phyloP scores from a whole-genome alignment of 2,329 filamentous ascomycete species.

The Claviceps humidiphila region DNA sequence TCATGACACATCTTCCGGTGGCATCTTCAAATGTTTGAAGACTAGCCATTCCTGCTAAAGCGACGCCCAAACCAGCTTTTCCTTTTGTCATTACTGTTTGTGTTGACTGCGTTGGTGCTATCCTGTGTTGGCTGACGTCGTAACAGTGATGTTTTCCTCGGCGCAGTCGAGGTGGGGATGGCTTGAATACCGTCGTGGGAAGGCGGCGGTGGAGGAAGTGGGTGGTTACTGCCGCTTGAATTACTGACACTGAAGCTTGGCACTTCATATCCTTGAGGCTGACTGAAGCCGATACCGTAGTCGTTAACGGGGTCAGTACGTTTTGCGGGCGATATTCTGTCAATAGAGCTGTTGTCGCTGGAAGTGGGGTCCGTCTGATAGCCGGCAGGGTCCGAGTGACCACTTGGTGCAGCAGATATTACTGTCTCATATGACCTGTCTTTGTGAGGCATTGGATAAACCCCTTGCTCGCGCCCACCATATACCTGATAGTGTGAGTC shows the following conservation, averaged over 20 bases:
- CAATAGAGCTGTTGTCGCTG: constrained; percentile 85
- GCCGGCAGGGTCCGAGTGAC: constrained; percentile 60
- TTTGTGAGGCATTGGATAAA: constrained; percentile 47
- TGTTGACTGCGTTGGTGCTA: not conserved
- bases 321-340: constrained; percentile 50
- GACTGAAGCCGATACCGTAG: constrained; percentile 49
- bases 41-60: constrained; percentile 50
- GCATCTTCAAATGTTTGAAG: not conserved
- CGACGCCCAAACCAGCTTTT: constrained; percentile 81
- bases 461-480: constrained; percentile 25
- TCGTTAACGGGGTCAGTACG: constrained; percentile 42
- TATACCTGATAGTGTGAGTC: constrained; percentile 30
- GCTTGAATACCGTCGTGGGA: constrained; percentile 5
- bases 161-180: constrained; percentile 12
- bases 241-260: constrained; percentile 24
- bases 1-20: not conserved
- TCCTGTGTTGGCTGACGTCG: constrained; percentile 1
- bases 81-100: constrained; percentile 47
- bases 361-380: constrained; percentile 76
- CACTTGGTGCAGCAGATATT: constrained; percentile 61
- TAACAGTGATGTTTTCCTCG: constrained; percentile 16
- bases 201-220: constrained; percentile 14
- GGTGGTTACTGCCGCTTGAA: constrained; percentile 12
- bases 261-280: constrained; percentile 28
- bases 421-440: constrained; percentile 81